These are phyloP conservation scores for Cutaneotrichosporon sp. DNA, from an alignment of 1,284 basidiomycete species.

Conservation along the genomic window DNA sequence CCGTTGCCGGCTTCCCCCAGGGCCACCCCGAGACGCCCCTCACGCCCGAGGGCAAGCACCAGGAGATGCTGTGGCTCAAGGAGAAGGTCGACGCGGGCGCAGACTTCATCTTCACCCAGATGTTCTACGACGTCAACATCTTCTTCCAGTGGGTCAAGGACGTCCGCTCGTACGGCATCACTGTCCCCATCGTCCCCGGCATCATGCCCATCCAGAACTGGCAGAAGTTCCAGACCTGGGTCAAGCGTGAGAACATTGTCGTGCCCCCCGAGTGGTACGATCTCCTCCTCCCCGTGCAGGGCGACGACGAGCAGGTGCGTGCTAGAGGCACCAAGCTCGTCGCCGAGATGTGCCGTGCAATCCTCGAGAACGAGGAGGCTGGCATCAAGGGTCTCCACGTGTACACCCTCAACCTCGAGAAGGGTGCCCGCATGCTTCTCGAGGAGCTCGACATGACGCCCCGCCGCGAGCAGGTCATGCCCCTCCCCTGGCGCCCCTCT, in stretches of 20 bases:
- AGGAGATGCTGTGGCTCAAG: conserved; percentile 84
- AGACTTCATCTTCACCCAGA: conserved; percentile 93
- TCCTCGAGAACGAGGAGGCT: conserved; percentile 69
- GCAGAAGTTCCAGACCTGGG: conserved; percentile 93
- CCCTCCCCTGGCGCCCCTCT: conserved; percentile 90
- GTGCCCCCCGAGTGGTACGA: conserved; percentile 82
- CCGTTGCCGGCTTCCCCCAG: conserved; percentile 89
- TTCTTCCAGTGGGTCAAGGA: conserved; percentile 84
- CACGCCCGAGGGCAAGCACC: conserved; percentile 48
- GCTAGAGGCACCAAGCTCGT: conserved; percentile 85
- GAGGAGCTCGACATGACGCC: conserved; percentile 84
- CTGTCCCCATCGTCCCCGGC: conserved; percentile 84
- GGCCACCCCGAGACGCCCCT: conserved; percentile 64
- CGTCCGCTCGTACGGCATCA: conserved; percentile 82
- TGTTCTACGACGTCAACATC: conserved; percentile 91
- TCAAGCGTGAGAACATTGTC: conserved; percentile 77
- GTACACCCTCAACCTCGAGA: conserved; percentile 98
- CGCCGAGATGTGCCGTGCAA: conserved; percentile 80
- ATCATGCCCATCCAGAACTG: conserved; percentile 98
- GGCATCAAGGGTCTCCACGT: conserved; percentile 89
- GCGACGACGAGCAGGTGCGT: conserved; percentile 85
- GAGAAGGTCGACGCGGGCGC: conserved; percentile 93
- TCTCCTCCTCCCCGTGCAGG: conserved; percentile 84
- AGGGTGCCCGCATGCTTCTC: conserved; percentile 87
- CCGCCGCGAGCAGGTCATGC: conserved; percentile 80